Evolutionary conservation across 805 yeast species (phyloP), one percentile per base, ranked within the genome.

Genomic region (Yamadazyma nakazawae): DNA sequence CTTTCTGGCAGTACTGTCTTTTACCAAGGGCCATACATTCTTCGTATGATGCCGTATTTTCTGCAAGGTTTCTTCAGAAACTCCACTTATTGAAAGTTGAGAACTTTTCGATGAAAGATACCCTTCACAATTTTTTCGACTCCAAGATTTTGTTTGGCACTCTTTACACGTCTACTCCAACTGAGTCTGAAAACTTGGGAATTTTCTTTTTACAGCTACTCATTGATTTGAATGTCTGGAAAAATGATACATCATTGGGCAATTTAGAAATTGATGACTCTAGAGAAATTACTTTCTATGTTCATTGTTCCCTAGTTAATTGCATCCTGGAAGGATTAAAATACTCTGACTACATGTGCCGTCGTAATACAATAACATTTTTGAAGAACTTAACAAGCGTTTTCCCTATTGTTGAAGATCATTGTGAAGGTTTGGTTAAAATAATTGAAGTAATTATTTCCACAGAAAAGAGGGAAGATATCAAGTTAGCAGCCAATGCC

Each of bases 111-210:
- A 48, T 82, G 2, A 49, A 77, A 19, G 50, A 51, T 6, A 51
- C 78, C 2, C 58, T 79, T 25, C 72, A 79, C 32, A 61, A 60
- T 16, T 64, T 89, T 19, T 75, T 88, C 47, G 59, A 66, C 0
- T 67, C 68, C 3, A 68, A 71, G 10, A 62, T 81, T 12, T 60
- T 88, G 40, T 74, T 74, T 40, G 76, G 84, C 2, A 75, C 88
- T 2, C 58, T 90, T 11, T 84, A 79, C 54, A 80, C 92, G 1
- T 78, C 82, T 45, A 86, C 97, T 0, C 76, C 88, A 0, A 64
- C 74, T 3, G 97, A 91, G 58, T 82, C 96, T 1, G 96, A 90
- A 55, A 86, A 87, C 58, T 62, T 90, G 34, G 96, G 96, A 3
- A 63, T 88, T 11, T 90, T 91, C 54, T 78, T 80, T 54, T 70